Conservation (phyloP, 495 filamentous ascomycete species). For the Hypoxylon lenormandii region DNA sequence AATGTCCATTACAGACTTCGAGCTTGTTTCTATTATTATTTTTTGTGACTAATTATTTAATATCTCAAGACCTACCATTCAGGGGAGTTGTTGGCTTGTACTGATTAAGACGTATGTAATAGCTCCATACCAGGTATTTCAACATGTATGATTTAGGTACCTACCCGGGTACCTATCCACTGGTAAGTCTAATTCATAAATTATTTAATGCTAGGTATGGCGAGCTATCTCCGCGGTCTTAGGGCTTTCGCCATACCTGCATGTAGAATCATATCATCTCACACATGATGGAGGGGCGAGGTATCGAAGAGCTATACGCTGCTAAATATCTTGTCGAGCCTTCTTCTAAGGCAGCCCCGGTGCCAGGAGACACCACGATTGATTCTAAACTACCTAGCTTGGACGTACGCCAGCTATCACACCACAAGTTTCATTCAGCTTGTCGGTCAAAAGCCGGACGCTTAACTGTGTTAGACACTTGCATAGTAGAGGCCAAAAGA, state of each 20-base stretch:
- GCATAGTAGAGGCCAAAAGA: background rate
- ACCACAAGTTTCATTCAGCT: background rate
- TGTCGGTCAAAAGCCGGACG: background rate
- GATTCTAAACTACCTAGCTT: background rate
- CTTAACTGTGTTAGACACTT: background rate
- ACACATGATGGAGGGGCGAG: background rate
- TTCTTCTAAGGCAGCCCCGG: background rate
- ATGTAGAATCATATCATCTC: slow-evolving; percentile 1
- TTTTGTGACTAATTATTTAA: slow-evolving; percentile 11
- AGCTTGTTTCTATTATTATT: slow-evolving; percentile 4
- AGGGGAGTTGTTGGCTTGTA: background rate
- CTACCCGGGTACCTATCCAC: background rate
- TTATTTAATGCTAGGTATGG: slow-evolving; percentile 5
- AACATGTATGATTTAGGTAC: too few species aligned
- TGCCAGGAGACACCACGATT: background rate
- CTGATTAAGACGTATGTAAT: background rate
- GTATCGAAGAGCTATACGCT: background rate
- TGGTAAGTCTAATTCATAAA: slow-evolving; percentile 5
- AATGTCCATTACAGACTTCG: background rate
- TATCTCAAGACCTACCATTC: too few species aligned
- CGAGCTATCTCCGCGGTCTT: slow-evolving; percentile 21
- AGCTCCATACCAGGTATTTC: too few species aligned
- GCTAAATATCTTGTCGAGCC: background rate
- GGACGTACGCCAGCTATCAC: background rate
- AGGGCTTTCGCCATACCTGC: background rate